phyloP scores from a whole-genome alignment of 768 basidiomycete species.

The Agaricus bisporus region DNA sequence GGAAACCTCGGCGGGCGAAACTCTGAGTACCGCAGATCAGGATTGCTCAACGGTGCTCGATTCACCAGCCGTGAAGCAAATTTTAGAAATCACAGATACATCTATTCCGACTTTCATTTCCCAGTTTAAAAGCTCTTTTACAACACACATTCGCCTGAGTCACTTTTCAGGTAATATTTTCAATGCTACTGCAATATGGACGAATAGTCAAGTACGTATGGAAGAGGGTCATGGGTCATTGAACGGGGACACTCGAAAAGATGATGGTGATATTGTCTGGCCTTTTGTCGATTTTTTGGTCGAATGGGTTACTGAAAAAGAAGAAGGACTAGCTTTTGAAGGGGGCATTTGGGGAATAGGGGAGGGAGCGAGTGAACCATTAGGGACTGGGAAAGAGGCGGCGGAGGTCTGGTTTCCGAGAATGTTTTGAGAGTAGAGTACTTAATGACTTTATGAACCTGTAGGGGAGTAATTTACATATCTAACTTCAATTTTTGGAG shows the following conservation, averaged over 20 bases:
- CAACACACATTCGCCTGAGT: slow-evolving; percentile 29
- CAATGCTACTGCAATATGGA: slow-evolving; percentile 32
- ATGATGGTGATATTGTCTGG: slow-evolving; percentile 25
- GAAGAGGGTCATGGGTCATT: slow-evolving; percentile 17
- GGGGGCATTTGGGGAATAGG: slow-evolving; percentile 36
- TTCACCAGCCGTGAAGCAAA: background rate
- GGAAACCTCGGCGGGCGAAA: no score
- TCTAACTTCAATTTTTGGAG: no score
- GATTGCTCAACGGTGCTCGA: no score
- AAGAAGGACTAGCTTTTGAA: slow-evolving; percentile 32
- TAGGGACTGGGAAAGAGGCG: slow-evolving; percentile 24
- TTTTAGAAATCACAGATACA: slow-evolving; percentile 21
- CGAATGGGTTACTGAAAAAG: slow-evolving; percentile 28
- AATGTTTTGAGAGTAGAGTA: no score
- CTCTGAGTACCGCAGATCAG: background rate
- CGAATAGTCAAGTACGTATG: slow-evolving; percentile 24
- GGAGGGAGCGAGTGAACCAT: slow-evolving; percentile 21
- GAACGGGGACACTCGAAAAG: background rate
- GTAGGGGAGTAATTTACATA: no score
- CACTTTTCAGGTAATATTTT: slow-evolving; percentile 33
- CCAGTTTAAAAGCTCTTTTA: slow-evolving; percentile 27
- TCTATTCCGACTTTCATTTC: slow-evolving; percentile 27
- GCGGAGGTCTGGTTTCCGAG: slow-evolving; percentile 34
- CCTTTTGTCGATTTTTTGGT: slow-evolving; percentile 32
- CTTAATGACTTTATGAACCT: no score